Evolutionary conservation across 805 yeast genomes (phyloP).

Genomic region (Naumovozyma baii): DNA sequence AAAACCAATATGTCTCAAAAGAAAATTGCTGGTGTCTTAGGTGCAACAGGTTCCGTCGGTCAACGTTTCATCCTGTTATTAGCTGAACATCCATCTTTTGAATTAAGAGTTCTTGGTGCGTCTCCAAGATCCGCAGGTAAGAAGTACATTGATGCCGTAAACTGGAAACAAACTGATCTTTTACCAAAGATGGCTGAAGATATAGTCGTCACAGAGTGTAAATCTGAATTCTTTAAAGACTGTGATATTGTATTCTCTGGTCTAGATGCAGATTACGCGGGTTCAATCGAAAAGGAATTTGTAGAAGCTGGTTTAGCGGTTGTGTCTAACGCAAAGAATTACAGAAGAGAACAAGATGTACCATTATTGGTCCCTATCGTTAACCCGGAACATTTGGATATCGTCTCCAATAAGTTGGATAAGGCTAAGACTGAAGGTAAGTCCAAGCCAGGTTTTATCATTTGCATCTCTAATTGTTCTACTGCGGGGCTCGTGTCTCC

Average conservation of each 20-base stretch:
- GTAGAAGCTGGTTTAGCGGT: conserved; percentile 73
- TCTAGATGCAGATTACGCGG: conserved; percentile 86
- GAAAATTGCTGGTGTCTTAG: conserved; percentile 72
- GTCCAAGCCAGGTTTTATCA: conserved; percentile 66
- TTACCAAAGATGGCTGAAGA: conserved; percentile 61
- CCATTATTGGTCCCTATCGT: conserved; percentile 94
- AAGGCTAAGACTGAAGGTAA: conserved; percentile 47
- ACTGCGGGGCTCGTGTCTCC: conserved; percentile 98
- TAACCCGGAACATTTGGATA: conserved; percentile 79
- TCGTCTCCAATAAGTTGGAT: conserved; percentile 50
- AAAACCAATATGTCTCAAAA: conserved; percentile 20
- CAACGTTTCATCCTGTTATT: conserved; percentile 85
- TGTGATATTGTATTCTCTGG: conserved; percentile 96
- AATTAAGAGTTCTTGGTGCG: conserved; percentile 80
- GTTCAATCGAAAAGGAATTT: conserved; percentile 80
- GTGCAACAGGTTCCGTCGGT: conserved; percentile 97
- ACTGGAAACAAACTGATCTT: conserved; percentile 87
- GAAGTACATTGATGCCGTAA: conserved; percentile 70
- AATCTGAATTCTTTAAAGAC: conserved; percentile 62
- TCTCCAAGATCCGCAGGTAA: conserved; percentile 91
- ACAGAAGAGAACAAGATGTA: conserved; percentile 76
- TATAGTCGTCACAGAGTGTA: conserved; percentile 69
- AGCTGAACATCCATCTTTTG: conserved; percentile 82
- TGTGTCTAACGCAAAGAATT: conserved; percentile 92
- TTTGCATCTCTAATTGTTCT: conserved; percentile 96